Conservation (phyloP, 176 grass and related monocot genomes). For the Alopecurus myosuroides region DNA sequence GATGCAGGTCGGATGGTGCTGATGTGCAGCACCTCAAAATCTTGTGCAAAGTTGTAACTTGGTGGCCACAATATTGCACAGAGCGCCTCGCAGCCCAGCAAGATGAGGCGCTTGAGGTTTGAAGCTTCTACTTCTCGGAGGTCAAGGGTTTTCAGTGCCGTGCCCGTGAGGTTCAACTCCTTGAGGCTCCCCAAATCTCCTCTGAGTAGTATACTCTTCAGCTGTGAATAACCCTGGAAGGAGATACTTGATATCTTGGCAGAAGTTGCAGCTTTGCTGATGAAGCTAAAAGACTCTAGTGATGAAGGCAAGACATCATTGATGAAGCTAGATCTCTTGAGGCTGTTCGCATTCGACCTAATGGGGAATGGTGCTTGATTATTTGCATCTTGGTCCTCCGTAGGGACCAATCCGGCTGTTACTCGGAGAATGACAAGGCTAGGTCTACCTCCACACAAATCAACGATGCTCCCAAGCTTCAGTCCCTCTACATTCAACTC, state of each 20-base stretch:
- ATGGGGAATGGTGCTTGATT: neutral
- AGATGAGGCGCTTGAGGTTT: neutral
- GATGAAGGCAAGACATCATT: neutral
- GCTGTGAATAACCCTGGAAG: neutral
- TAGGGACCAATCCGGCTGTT: neutral
- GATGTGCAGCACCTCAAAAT: neutral
- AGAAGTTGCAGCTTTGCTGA: neutral
- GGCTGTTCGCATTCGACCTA: neutral
- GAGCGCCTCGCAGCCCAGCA: neutral
- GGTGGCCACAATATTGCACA: slow-evolving; percentile 15
- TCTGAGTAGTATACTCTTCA: neutral
- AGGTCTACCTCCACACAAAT: neutral
- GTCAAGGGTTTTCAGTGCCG: neutral
- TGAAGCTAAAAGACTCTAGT: slow-evolving; percentile 2
- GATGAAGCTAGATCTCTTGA: neutral
- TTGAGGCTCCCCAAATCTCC: neutral
- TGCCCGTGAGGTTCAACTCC: neutral
- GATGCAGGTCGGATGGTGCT: neutral
- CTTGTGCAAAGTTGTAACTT: too few relatives aligned
- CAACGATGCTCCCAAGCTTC: neutral
- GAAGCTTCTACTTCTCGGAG: neutral
- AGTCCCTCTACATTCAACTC: neutral
- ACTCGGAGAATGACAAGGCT: neutral
- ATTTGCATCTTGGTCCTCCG: neutral
- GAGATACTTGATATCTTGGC: neutral